These are phyloP conservation scores for Aspergillus quadrilineatus DNA, from an alignment of 2,329 filamentous ascomycete genomes.

Conservation along the genomic window DNA sequence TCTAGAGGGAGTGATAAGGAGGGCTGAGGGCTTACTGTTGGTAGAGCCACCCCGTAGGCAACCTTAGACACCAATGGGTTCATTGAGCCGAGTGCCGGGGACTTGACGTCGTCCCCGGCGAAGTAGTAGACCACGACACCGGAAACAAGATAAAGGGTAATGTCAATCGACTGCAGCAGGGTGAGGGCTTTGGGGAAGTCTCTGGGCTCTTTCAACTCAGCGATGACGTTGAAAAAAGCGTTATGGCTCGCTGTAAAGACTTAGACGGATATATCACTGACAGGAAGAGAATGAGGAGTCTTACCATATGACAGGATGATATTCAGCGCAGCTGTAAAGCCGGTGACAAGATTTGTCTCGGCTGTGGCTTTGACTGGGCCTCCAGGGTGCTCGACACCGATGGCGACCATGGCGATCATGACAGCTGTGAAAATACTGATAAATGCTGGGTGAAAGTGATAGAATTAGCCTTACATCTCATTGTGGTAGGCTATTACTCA, in stretches of 20 bases:
- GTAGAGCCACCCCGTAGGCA: slow-evolving; percentile 67
- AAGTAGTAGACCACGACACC: slow-evolving; percentile 69
- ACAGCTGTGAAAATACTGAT: slow-evolving; percentile 64
- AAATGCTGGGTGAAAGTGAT: slow-evolving; percentile 49
- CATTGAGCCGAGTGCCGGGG: slow-evolving; percentile 66
- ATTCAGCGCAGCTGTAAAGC: slow-evolving; percentile 64
- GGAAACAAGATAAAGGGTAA: slow-evolving; percentile 63
- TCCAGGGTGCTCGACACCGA: slow-evolving; percentile 54
- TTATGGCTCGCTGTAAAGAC: slow-evolving; percentile 53
- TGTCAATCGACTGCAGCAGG: slow-evolving; percentile 60
- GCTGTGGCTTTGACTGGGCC: slow-evolving; percentile 37
- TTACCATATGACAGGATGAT: slow-evolving; percentile 69
- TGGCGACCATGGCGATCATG: slow-evolving; percentile 64
- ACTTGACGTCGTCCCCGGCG: slow-evolving; percentile 60
- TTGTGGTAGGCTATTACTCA: slow-evolving; percentile 11
- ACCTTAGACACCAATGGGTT: slow-evolving; percentile 59
- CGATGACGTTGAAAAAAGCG: slow-evolving; percentile 66
- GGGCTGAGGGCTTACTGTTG: slow-evolving; percentile 47
- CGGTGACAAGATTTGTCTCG: slow-evolving; percentile 51
- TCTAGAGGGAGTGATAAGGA: too few species aligned
- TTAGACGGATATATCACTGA: background rate
- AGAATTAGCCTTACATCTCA: background rate
- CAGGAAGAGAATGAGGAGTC: slow-evolving; percentile 9
- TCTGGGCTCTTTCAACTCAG: slow-evolving; percentile 61
- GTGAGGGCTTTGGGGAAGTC: slow-evolving; percentile 64